phyloP scores from a whole-genome alignment of 257 asterid genomes.

The Penstemon eatonii region DNA sequence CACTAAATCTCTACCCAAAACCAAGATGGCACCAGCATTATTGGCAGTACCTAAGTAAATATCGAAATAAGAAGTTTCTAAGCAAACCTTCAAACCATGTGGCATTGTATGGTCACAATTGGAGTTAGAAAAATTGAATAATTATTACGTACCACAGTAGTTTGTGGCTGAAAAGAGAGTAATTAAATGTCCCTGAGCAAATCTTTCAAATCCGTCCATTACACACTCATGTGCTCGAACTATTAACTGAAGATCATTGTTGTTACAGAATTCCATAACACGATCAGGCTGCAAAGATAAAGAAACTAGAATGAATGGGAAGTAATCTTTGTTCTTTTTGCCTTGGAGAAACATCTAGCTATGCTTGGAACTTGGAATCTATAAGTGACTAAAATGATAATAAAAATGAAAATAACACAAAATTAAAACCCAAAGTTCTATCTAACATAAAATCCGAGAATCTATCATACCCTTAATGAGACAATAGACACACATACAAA shows the following conservation, averaged over 20 bases:
- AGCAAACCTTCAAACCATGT: constrained; percentile 15
- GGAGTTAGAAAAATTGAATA: neutral
- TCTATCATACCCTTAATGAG: neutral
- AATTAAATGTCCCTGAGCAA: constrained; percentile 96
- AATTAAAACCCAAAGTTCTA: no score
- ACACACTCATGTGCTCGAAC: constrained; percentile 98
- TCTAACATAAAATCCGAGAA: no score
- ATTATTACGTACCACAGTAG: constrained; percentile 73
- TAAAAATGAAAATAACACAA: no score
- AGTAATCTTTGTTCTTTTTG: no score
- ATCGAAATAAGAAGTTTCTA: constrained; percentile 11
- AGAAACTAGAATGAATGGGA: constrained; percentile 14
- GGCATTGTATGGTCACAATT: no score
- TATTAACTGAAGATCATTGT: constrained; percentile 91
- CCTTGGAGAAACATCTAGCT: no score
- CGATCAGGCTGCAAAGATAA: constrained; percentile 84
- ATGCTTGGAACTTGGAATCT: no score
- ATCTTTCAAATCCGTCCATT: constrained; percentile 99
- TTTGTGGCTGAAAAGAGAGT: constrained; percentile 96
- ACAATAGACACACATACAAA: neutral
- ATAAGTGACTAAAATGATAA: no score
- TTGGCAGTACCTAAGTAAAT: constrained; percentile 79
- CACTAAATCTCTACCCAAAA: constrained; percentile 96
- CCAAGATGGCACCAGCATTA: constrained; percentile 98
- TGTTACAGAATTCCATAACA: constrained; percentile 96